Base-by-base conservation (phyloP, 768 basidiomycete genomes). In the Suillus subluteus region DNA sequence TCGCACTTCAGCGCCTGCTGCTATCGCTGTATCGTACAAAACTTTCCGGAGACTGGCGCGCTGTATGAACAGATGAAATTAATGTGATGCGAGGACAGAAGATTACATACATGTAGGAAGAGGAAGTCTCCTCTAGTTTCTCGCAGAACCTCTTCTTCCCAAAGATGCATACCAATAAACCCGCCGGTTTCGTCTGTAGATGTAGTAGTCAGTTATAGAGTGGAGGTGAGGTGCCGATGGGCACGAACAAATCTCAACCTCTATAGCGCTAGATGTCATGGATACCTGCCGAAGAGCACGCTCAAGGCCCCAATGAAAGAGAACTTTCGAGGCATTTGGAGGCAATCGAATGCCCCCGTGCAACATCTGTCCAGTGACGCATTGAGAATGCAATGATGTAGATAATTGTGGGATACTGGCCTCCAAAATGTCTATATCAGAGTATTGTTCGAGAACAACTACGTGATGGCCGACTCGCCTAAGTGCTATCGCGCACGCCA, bases 311-410 rank as follows among this genome's bases (percentile, higher is more conserved):
- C 88, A 90, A 66, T 83, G 79, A 63, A 81, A 80, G 35, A 89
- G 74, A 4, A 88, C 76, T 62, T 82, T 82, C 38, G 86, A 86
- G 77, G 88, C 82, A 66, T 89, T 88, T 15, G 88, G 87, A 50
- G 87, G 85, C 8, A 87, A 78, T 37, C 84, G 80, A 56, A 84
- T 72, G 26, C 84, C 85, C 54, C 77, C 80, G 30, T 66, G 73
- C 30, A 74, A 74, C 35, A 70, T 70, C 81, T 83, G 54, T 41
- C 18, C 43, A 32, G 32, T 7, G 65, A 26, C 26, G 26, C 26
- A 26, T 26, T 26, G 26, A 26, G 26, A 26, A 26, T 26, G 26
- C 26, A 26, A 26, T 26, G 26, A 26, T 26, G 26, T 26, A 26
- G 26, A 26, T 26, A 26, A 26, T 26, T 26, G 26, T 26, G 26